phyloP scores from a whole-genome alignment of 2,329 filamentous ascomycete species.

The Cadophora luteo-olivacea region DNA sequence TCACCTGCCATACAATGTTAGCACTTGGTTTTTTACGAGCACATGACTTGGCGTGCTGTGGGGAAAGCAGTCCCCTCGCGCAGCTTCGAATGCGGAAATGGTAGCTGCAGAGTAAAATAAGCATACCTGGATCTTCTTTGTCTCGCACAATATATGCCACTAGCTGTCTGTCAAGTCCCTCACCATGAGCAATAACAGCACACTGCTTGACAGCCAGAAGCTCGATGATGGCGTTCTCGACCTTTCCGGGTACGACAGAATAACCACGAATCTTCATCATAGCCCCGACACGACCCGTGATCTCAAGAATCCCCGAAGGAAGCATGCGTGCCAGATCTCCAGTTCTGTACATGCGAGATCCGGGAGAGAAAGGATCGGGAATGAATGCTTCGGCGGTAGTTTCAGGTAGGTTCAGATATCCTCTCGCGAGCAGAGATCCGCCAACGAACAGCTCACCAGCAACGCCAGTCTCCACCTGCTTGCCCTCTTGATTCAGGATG shows the following conservation, averaged over 20 bases:
- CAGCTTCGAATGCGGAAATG: background rate
- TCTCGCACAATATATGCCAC: conserved; percentile 80
- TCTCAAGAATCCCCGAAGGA: conserved; percentile 81
- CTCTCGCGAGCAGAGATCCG: conserved; percentile 74
- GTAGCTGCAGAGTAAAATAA: background rate
- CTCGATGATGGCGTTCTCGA: conserved; percentile 72
- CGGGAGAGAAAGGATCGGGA: conserved; percentile 67
- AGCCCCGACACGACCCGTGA: conserved; percentile 84
- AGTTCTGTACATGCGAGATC: conserved; percentile 79
- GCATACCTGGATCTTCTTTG: conserved; percentile 55
- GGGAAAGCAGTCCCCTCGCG: background rate
- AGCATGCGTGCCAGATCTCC: conserved; percentile 87
- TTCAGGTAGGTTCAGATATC: conserved; percentile 81
- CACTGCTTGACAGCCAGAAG: conserved; percentile 75
- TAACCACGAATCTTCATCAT: conserved; percentile 91
- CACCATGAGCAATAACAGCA: conserved; percentile 75
- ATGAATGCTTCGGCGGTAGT: conserved; percentile 77
- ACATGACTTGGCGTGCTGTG: background rate
- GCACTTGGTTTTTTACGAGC: background rate
- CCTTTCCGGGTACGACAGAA: conserved; percentile 82
- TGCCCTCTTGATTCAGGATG: conserved; percentile 72
- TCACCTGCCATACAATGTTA: conserved; percentile 44
- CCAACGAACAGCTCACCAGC: conserved; percentile 79
- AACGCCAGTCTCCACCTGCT: conserved; percentile 65
- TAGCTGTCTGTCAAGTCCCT: conserved; percentile 76